Evolutionary conservation across 148 eudicot genomes (phyloP).

Genomic region (Camellia granthamiana): DNA sequence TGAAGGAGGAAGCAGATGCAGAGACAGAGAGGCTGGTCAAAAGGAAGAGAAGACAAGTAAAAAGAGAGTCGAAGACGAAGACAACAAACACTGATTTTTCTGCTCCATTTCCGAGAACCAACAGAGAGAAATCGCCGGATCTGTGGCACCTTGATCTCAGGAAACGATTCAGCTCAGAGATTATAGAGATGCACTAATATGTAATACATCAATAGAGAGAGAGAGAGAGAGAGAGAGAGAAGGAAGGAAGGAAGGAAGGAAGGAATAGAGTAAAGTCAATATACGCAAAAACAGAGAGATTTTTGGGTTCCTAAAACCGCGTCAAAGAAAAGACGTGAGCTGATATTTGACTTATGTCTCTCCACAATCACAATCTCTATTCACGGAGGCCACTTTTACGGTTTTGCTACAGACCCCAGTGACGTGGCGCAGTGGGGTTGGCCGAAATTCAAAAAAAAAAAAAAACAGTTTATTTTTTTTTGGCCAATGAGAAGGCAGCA

Average conservation of each 20-base stretch:
- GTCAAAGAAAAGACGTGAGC: too few relatives aligned
- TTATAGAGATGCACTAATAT: background rate
- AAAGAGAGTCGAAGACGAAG: background rate
- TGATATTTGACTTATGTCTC: too few relatives aligned
- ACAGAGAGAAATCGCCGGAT: background rate
- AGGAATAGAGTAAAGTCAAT: background rate
- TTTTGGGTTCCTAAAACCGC: too few relatives aligned
- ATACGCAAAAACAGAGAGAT: background rate
- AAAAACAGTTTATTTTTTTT: too few relatives aligned
- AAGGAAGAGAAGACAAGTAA: background rate
- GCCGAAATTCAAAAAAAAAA: too few relatives aligned
- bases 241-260: too few relatives aligned
- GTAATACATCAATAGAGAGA: background rate
- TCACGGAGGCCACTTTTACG: too few relatives aligned
- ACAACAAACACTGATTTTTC: background rate
- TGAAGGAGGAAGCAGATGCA: constrained; percentile 24
- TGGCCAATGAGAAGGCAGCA: too few relatives aligned
- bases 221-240: constrained; percentile 1
- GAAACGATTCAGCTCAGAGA: background rate
- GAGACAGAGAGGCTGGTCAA: constrained; percentile 18
- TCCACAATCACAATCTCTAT: too few relatives aligned
- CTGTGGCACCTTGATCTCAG: background rate
- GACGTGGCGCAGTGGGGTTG: too few relatives aligned
- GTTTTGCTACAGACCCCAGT: too few relatives aligned
- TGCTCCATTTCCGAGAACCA: background rate